Conservation (phyloP, 2,329 filamentous ascomycete genomes). For the Verticillium klebahnii region DNA sequence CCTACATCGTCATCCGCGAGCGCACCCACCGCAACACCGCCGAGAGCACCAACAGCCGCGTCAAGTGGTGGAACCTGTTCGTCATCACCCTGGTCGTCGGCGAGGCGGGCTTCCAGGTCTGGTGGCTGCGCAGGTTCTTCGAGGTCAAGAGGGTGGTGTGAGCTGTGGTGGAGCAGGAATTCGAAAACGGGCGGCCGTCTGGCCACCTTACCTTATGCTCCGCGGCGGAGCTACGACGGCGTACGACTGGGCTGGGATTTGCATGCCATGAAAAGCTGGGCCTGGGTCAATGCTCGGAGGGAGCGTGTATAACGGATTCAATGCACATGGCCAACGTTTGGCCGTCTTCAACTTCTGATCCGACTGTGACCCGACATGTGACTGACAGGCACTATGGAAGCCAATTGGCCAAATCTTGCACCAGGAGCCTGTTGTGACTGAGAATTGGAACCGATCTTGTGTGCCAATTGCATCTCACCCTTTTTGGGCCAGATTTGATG, state of each 20-base stretch:
- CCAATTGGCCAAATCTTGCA: too few species aligned
- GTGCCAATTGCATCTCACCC: too few species aligned
- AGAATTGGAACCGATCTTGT: too few species aligned
- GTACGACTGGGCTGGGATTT: not conserved
- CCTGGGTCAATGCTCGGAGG: not conserved
- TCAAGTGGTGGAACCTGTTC: constrained; percentile 99
- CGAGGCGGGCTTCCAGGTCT: constrained; percentile 96
- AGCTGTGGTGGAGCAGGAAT: constrained; percentile 8
- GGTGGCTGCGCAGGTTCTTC: constrained; percentile 98
- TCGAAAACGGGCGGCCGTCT: not conserved
- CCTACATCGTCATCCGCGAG: constrained; percentile 93
- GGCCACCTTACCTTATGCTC: not conserved
- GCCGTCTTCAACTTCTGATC: not conserved
- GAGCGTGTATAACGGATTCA: not conserved
- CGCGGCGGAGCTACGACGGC: not conserved
- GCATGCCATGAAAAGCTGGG: not conserved
- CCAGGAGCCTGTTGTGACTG: too few species aligned
- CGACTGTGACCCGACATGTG: too few species aligned
- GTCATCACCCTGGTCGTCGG: constrained; percentile 84
- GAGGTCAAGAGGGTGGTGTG: constrained; percentile 72
- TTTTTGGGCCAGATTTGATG: too few species aligned
- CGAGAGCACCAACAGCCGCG: constrained; percentile 93
- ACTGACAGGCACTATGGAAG: too few species aligned
- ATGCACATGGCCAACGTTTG: not conserved
- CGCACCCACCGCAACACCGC: constrained; percentile 96